Base-by-base conservation (phyloP, 1,139 yeast genomes). In the Debaryomyces nepalensis region DNA sequence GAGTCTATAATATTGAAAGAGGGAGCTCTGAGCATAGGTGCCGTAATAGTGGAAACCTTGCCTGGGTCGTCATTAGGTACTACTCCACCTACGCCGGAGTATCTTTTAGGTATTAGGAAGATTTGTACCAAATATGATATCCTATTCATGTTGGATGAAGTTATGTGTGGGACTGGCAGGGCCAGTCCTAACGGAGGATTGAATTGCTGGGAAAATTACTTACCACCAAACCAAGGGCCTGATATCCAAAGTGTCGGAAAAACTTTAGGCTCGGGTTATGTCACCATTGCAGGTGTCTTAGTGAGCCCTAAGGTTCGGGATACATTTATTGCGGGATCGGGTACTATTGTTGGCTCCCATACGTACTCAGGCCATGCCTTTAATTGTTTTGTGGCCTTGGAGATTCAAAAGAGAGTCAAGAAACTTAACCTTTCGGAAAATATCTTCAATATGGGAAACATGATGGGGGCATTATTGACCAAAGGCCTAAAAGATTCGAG, bases 131-230 rank as follows among this genome's bases (percentile, higher is more conserved):
- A 81, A 58, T 79, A 81, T 50, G 85, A 81, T 49, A 73, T 79
- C 31, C 55, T 81, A 41, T 68, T 81, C 59, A 71, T 77, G 64
- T 63, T 79, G 45, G 86, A 81, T 56, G 86, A 81, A 61, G 84
- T 81, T 37, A 81, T 81, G 85, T 80, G 84, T 59, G 86, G 86
- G 40, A 70, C 81, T 41, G 85, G 84, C 37, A 70, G 86, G 45
- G 46, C 50, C 6, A 54, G 51, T 37, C 63, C 66, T 20, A 61
- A 65, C 54, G 66, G 66, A 10, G 57, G 60, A 3, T 47, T 70
- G 63, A 55, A 77, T 68, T 64, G 80, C 73, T 51, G 80, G 82
- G 81, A 77, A 47, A 58, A 61, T 46, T 55, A 50, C 43, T 78
- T 66, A 62, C 68, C 71, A 16, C 52, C 59, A 4, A 73, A 68